Conservation (phyloP, 2,329 filamentous ascomycete species). For the Chaetomium globosum region DNA sequence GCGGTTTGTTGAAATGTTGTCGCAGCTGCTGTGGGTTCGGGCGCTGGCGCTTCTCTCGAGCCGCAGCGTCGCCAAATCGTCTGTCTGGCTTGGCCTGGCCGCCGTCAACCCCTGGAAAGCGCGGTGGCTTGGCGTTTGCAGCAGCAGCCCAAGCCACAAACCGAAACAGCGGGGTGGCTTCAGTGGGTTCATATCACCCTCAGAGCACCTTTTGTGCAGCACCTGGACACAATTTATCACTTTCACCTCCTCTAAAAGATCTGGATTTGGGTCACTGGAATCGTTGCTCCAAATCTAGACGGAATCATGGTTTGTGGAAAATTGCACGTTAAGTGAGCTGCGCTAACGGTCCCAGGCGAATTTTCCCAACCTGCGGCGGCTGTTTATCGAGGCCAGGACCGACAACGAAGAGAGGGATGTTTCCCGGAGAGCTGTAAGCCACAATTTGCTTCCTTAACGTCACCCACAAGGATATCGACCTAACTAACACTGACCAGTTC, state of each 20-base stretch:
- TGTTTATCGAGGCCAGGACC: slow-evolving; percentile 92
- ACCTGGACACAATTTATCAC: neutral
- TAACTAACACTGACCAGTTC: slow-evolving; percentile 62
- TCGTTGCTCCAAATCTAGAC: neutral
- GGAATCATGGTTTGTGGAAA: slow-evolving; percentile 11
- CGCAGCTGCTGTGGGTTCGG: slow-evolving; percentile 19
- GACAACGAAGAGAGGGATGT: slow-evolving; percentile 94
- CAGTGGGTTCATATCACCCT: slow-evolving; percentile 1
- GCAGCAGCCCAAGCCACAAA: slow-evolving; percentile 30
- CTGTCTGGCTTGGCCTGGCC: slow-evolving; percentile 20
- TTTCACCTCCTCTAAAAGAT: neutral
- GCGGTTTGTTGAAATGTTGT: slow-evolving; percentile 17
- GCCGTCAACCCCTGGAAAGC: slow-evolving; percentile 12
- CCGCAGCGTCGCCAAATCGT: slow-evolving; percentile 12
- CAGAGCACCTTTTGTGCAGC: neutral
- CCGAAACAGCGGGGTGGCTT: slow-evolving; percentile 14
- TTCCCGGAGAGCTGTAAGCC: slow-evolving; percentile 82
- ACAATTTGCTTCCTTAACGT: neutral
- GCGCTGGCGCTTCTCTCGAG: slow-evolving; percentile 2
- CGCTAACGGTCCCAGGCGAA: slow-evolving; percentile 57
- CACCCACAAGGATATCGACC: neutral
- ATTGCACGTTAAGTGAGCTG: no score
- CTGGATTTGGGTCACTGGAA: neutral
- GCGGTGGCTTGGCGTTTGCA: slow-evolving; percentile 28
- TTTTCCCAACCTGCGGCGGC: slow-evolving; percentile 89